Evolutionary conservation across 495 filamentous ascomycete species (phyloP), one percentile per base, ranked within the genome.

Genomic region (Talaromyces thailandensis): DNA sequence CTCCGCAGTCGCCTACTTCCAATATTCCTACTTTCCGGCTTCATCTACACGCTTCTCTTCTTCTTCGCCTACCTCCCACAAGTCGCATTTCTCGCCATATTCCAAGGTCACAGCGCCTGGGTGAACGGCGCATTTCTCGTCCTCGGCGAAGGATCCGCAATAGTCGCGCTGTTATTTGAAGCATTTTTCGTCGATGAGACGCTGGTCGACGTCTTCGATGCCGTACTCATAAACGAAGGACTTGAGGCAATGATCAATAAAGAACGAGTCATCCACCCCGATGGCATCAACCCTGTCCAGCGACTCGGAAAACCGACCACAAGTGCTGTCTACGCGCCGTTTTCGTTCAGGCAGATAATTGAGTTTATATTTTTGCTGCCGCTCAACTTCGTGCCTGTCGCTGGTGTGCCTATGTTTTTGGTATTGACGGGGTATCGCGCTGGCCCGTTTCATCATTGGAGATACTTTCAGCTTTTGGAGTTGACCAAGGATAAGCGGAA

Each of bases 291-390:
- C 62, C 81, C 84, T 6, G 76, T 82, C 11, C 74, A 77, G 61
- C 74, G 80, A 26, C 81, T 89, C 4, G 86, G 85, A 28, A 84
- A 81, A 59, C 83, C 84, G 6, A 82, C 77, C 4, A 76, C 71
- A 37, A 79, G 78, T 50, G 82, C 84, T 2, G 74, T 84, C 28
- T 89, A 88, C 67, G 78, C 83, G 4, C 86, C 86, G 1, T 88
- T 89, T 64, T 91, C 88, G 60, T 65, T 89, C 14, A 81, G 84
- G n/a, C 88, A 93, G 67, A 92, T 92, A 60, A 64, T 86, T 60
- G 89, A 93, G 71, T 86, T 93, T 62, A 70, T 91, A n/a, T 69
- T 90, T 45, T 79, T 87, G 26, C 76, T 89, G 12, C 86, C 86
- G 25, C 75, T 89, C 31, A 88, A 86, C 66, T 82, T 89, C 52